Conservation (phyloP, 2,329 filamentous ascomycete species). For the Venturia pyrina region DNA sequence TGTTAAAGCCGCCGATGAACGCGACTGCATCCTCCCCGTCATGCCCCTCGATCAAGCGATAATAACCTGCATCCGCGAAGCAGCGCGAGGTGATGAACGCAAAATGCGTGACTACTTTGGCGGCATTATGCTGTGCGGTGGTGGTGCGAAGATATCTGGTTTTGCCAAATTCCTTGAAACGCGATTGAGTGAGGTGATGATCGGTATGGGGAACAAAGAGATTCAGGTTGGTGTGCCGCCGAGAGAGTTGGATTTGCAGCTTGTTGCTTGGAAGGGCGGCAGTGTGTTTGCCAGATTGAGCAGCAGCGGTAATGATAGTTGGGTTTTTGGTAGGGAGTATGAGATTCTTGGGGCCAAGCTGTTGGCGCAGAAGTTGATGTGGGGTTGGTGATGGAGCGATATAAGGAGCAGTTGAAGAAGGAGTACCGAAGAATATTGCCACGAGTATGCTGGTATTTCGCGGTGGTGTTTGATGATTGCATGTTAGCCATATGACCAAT, state of each 20-base stretch:
- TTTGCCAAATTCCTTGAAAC: conserved; percentile 80
- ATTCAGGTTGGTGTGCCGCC: conserved; percentile 62
- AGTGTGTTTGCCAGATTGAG: conserved; percentile 89
- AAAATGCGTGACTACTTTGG: conserved; percentile 84
- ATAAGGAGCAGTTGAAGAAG: background rate
- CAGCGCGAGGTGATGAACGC: conserved; percentile 80
- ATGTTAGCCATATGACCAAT: no score
- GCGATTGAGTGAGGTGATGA: conserved; percentile 56
- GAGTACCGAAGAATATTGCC: background rate
- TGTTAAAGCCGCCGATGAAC: conserved; percentile 47
- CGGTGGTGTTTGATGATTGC: no score
- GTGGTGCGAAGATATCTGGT: conserved; percentile 69
- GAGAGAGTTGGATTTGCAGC: conserved; percentile 89
- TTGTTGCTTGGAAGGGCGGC: conserved; percentile 96
- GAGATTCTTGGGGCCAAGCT: conserved; percentile 73
- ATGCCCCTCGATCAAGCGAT: conserved; percentile 84
- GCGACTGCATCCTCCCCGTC: conserved; percentile 71
- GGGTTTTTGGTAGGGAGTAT: conserved; percentile 82
- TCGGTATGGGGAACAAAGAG: conserved; percentile 51
- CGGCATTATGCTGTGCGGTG: conserved; percentile 83
- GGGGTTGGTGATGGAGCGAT: background rate
- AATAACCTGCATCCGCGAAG: conserved; percentile 78
- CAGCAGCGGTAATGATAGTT: conserved; percentile 75
- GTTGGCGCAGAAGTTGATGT: conserved; percentile 71
- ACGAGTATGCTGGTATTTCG: background rate